These are phyloP conservation scores for Penicillium sp. DNA, from an alignment of 2,329 filamentous ascomycete genomes.

Conservation along the genomic window DNA sequence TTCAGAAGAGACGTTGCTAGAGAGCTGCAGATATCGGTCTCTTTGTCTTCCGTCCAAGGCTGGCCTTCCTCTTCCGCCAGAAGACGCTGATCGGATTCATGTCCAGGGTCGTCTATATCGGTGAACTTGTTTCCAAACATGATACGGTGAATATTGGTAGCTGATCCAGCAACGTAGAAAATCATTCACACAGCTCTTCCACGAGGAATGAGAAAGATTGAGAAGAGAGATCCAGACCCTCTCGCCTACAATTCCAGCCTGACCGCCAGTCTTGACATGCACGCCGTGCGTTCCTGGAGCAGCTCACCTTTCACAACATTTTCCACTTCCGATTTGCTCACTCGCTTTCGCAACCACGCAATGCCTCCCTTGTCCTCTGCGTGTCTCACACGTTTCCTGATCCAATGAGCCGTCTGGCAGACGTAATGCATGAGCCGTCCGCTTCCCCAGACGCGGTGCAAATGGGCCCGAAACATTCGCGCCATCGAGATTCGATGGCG, in stretches of 20 bases:
- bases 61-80: conserved; percentile 15
- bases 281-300: conserved; percentile 1
- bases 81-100: conserved; percentile 11
- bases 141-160: too few relatives aligned
- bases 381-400: conserved; percentile 20
- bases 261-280: conserved; percentile 16
- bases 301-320: background rate
- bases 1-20: conserved; percentile 3
- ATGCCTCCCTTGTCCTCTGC: conserved; percentile 7
- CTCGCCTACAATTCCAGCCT: too few relatives aligned
- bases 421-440: too few relatives aligned
- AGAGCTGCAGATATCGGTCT: background rate
- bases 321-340: background rate
- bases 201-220: too few relatives aligned
- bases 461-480: too few relatives aligned
- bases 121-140: conserved; percentile 9
- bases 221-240: too few relatives aligned
- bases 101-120: background rate
- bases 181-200: too few relatives aligned
- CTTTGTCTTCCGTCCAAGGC: conserved; percentile 4
- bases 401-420: conserved; percentile 10
- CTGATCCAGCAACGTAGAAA: too few relatives aligned
- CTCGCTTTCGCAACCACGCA: conserved; percentile 1
- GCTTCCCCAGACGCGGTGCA: too few relatives aligned
- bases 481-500: conserved; percentile 5